Evolutionary conservation across 306 rosid genomes (phyloP).

Genomic region (Boehmeria nivea): DNA sequence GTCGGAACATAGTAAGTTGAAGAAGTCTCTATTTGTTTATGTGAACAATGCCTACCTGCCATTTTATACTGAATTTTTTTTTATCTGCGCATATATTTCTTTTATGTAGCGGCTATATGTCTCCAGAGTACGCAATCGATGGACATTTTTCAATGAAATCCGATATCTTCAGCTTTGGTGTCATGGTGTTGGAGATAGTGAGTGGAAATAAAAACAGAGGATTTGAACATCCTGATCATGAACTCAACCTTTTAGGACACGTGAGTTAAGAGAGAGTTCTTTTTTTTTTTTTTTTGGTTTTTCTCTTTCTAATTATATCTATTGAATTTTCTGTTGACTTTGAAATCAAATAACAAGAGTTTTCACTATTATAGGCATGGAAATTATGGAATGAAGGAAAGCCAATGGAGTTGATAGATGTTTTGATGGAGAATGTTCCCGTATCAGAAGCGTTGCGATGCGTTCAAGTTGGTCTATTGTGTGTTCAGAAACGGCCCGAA

Average conservation of each 20-base stretch:
- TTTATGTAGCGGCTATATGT: constrained; percentile 47
- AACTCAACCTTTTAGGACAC: constrained; percentile 49
- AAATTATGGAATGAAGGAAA: constrained; percentile 45
- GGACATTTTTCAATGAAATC: constrained; percentile 58
- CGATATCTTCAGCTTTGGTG: constrained; percentile 62
- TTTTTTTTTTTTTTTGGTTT: neutral
- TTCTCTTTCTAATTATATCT: neutral
- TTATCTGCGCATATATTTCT: neutral
- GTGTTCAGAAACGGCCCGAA: constrained; percentile 33
- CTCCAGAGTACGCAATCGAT: constrained; percentile 62
- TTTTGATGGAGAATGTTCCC: constrained; percentile 26
- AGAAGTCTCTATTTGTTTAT: neutral
- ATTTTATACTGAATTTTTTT: neutral
- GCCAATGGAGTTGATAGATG: constrained; percentile 43
- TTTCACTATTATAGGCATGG: constrained; percentile 44
- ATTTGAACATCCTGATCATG: constrained; percentile 37
- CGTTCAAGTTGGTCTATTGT: constrained; percentile 9
- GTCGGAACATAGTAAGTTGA: constrained; percentile 17
- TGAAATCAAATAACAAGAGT: too few relatives aligned
- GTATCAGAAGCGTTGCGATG: constrained; percentile 44
- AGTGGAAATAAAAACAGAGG: constrained; percentile 52
- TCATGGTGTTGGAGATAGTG: constrained; percentile 47
- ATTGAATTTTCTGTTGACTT: neutral
- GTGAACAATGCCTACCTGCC: neutral
- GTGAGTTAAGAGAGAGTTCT: constrained; percentile 13